Conservation (phyloP, 1,284 basidiomycete species). For the Ustilago crameri region DNA sequence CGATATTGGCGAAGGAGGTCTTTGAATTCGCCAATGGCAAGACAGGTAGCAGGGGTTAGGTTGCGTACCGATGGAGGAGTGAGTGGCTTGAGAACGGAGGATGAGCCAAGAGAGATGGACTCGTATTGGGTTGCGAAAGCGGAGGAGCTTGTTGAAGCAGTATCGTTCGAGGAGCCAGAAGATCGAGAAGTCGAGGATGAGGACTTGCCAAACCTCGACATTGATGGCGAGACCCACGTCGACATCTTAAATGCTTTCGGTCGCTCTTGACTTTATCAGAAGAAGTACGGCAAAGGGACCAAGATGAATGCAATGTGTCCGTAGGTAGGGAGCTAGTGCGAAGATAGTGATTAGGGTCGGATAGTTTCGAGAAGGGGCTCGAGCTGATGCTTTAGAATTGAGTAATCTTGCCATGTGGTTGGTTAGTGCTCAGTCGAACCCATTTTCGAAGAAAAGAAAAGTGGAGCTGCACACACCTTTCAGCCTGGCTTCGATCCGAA, state of each 20-base stretch:
- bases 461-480: conserved; percentile 1
- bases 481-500: conserved; percentile 5
- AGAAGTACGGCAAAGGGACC: no score
- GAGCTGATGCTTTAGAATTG: not conserved
- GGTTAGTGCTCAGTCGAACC: conserved; percentile 21
- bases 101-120: conserved; percentile 33
- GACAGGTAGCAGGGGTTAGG: conserved; percentile 47
- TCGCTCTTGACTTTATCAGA: not conserved
- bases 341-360: no score
- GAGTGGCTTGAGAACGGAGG: conserved; percentile 30
- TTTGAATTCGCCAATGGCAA: conserved; percentile 56
- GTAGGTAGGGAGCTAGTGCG: no score
- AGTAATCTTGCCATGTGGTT: conserved; percentile 11
- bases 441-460: not conserved
- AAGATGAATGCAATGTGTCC: no score
- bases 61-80: conserved; percentile 45
- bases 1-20: conserved; percentile 62
- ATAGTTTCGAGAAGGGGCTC: not conserved
- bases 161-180: not conserved
- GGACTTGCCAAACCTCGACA: conserved; percentile 30
- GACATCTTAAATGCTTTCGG: conserved; percentile 19
- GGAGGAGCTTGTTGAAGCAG: conserved; percentile 2
- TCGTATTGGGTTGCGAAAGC: conserved; percentile 25
- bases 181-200: conserved; percentile 3
- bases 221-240: conserved; percentile 39